Base-by-base conservation (phyloP, 352 stramenopile species). In the Thalassiosira sp. region DNA sequence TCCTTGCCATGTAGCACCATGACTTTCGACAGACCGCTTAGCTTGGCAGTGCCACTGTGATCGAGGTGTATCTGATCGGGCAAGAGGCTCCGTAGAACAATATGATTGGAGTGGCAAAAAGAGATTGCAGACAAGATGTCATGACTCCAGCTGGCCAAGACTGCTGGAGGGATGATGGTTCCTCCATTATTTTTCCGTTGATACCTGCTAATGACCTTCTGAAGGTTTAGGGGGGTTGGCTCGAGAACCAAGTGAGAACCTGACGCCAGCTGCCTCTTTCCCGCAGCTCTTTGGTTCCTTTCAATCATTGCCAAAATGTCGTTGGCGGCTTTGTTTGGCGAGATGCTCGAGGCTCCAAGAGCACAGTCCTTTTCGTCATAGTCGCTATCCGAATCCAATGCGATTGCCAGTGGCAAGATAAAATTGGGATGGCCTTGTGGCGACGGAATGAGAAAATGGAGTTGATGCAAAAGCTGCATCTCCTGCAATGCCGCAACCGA, bases 371-470 rank as follows among this genome's bases (percentile, higher is more conserved):
- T 71, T 10, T 61, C 48, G 16, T 63, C 54, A 33, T 81, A 48
- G 11, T 52, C 43, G 16, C 37, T 52, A 62, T 76, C 61, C 22
- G 72, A 64, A 60, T 86, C 72, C 20, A 86, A 40, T 11, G 78
- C 82, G 45, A 93, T 81, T 15, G 79, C 86, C 70, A 93, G 63
- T 22, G 88, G 88, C 18, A 92, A 58, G 7, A 91, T 79, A 33
- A 93, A 91, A 72, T 93, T 93, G 25, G 88, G 88, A 79, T 93
- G 88, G 1, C 88, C 88, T 65, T 90, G 79, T 24, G 84, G 77
- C 20, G 76, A 86, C 40, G 82, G 81, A 67, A 93, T 89, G 0
- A 91, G 66, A 49, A 84, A 85, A 52, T 93, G 88, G 15, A 93
- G 71, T 62, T 90, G 71, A 42, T 81, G 77, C 15, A 93, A 69